Base-by-base conservation (phyloP, 1,284 basidiomycete genomes). In the Caloboletus inedulis region DNA sequence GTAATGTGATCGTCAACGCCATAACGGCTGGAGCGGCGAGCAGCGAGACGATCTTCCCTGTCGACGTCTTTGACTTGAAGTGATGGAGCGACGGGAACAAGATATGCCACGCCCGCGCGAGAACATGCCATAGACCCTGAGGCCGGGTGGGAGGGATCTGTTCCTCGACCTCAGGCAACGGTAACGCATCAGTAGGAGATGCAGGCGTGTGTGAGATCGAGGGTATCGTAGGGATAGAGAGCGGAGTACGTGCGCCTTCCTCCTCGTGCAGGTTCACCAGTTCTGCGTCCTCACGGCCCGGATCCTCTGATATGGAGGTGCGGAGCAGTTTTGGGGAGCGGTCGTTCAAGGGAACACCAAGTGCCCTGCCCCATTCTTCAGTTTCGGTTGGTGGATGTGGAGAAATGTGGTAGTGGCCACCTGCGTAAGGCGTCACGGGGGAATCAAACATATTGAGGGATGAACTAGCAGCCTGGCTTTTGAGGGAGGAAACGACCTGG, bases 21-120 rank as follows among this genome's bases (percentile, higher is more conserved):
- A 97, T 74, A 7, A 98, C 85, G 0, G 94, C 92, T 0, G 96
- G 96, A 0, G 86, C 85, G 7, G 93, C 93, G 51, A 95, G 79
- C 14, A 97, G 61, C 0, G 88, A 84, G 0, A 91, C 86, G 18
- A 90, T 71, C 69, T 85, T 85, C 4, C 89, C 89, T 7, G 89
- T 59, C 49, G 84, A 62, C 10, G 87, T 85, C 69, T 96, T 95
- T 43, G 78, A 74, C 27, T 74, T 62, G 68, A 97, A 89, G 52
- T 83, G 77, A 55, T 89, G 84, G 6, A 99, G 72, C 0, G 94
- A 92, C 0, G 96, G 95, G 72, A 97, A 97, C 13, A 98, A 76
- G 1, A 84, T 81, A 59, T 86, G 78, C 47, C 71, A 76, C 0
- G 77, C 72, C 35, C 74, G 73, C 4, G 67, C 64, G 3, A 84